These are phyloP conservation scores for Botrytis hyacinthi DNA, from an alignment of 2,329 filamentous ascomycete genomes.

Conservation along the genomic window DNA sequence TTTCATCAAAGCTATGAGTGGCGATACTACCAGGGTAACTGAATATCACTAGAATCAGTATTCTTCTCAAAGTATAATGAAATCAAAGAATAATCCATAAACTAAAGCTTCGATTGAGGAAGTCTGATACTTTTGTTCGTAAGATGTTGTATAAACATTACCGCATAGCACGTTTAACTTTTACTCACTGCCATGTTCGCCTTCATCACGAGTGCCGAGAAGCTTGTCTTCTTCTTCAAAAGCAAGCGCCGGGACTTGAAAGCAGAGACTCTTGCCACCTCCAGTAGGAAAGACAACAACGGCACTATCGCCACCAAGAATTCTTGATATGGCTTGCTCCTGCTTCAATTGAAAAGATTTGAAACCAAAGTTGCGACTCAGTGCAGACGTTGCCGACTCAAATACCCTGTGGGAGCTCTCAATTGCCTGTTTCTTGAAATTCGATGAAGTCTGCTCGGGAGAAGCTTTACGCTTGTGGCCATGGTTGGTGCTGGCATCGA, in stretches of 20 bases:
- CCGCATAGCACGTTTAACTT: neutral
- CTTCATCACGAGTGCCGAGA: slow-evolving; percentile 28
- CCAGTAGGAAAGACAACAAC: slow-evolving; percentile 46
- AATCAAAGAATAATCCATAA: neutral
- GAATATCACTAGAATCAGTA: neutral
- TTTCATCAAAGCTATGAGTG: slow-evolving; percentile 58
- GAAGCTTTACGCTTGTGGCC: slow-evolving; percentile 21
- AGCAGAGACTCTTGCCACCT: slow-evolving; percentile 45
- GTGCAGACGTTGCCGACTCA: slow-evolving; percentile 38
- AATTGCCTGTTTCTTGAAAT: slow-evolving; percentile 19
- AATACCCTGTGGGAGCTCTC: slow-evolving; percentile 5
- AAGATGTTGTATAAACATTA: neutral
- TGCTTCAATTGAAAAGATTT: slow-evolving; percentile 47
- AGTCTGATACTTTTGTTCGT: neutral
- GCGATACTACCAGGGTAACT: slow-evolving; percentile 55
- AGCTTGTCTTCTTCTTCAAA: slow-evolving; percentile 43
- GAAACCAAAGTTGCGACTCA: slow-evolving; percentile 44
- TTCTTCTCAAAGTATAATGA: neutral
- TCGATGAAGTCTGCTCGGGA: neutral
- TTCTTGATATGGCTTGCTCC: slow-evolving; percentile 44
- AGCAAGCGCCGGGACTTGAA: slow-evolving; percentile 45
- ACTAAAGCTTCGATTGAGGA: neutral
- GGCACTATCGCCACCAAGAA: slow-evolving; percentile 46
- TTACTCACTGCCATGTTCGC: slow-evolving; percentile 40
- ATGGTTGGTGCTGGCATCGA: neutral